These are phyloP conservation scores for Penicillium soppii DNA, from an alignment of 495 filamentous ascomycete species.

Conservation along the genomic window DNA sequence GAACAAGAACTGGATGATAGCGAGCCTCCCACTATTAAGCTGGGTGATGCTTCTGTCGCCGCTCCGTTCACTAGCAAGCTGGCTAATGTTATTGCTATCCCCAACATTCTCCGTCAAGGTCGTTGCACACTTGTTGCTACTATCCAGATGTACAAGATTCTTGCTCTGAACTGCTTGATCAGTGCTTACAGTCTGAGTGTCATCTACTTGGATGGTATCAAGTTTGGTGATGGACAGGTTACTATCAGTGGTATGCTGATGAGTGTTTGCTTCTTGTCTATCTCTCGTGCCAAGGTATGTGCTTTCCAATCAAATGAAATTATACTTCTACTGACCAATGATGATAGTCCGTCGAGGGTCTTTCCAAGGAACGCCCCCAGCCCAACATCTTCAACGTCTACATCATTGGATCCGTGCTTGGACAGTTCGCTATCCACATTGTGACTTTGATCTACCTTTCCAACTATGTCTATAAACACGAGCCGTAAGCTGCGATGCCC, in stretches of 20 bases:
- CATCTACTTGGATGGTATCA: slow-evolving; percentile 96
- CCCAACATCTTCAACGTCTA: slow-evolving; percentile 99
- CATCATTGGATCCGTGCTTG: slow-evolving; percentile 96
- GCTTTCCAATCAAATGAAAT: not conserved
- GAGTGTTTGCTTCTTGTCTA: slow-evolving; percentile 98
- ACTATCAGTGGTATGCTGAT: slow-evolving; percentile 99
- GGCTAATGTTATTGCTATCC: slow-evolving; percentile 93
- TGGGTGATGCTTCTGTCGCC: slow-evolving; percentile 95
- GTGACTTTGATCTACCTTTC: slow-evolving; percentile 93
- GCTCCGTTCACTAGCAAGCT: slow-evolving; percentile 98
- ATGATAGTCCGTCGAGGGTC: slow-evolving; percentile 76
- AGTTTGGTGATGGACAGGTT: slow-evolving; percentile 97
- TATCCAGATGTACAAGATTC: slow-evolving; percentile 99
- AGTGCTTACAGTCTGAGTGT: slow-evolving; percentile 97
- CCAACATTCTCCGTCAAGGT: slow-evolving; percentile 97
- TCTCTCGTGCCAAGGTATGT: slow-evolving; percentile 83
- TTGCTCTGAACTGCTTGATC: slow-evolving; percentile 97
- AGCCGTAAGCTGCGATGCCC: slow-evolving; percentile 61
- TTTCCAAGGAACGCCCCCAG: slow-evolving; percentile 97
- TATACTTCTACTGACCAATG: slow-evolving; percentile 24
- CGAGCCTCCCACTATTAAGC: slow-evolving; percentile 93
- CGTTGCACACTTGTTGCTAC: slow-evolving; percentile 96
- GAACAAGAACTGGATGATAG: slow-evolving; percentile 82
- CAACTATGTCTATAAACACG: slow-evolving; percentile 76
- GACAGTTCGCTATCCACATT: slow-evolving; percentile 96